A percentile compares a stretch with the other conserved stretches of the same genome.
These are phyloP conservation scores for Isoetes engelmannii DNA, from an alignment of 83 land plant genomes.

Conservation along the genomic window DNA sequence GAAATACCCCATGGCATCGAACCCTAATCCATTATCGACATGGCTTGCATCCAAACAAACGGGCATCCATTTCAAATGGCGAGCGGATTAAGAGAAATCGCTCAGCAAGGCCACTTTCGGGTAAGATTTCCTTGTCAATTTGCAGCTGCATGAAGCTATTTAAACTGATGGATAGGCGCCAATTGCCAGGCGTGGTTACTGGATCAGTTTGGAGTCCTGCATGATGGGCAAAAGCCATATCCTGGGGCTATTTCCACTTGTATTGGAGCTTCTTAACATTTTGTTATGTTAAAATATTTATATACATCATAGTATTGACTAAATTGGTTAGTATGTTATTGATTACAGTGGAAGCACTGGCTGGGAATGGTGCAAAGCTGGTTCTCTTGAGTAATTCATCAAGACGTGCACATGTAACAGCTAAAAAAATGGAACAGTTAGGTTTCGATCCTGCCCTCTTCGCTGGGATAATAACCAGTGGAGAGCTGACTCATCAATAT, in stretches of 20 bases:
- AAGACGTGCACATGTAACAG: conserved; percentile 53
- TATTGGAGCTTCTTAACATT: conserved; percentile 22
- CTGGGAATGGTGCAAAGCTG: conserved; percentile 53
- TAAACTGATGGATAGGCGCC: too few relatives aligned
- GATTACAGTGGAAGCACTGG: conserved; percentile 61
- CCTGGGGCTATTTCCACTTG: conserved; percentile 70
- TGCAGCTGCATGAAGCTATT: too few relatives aligned
- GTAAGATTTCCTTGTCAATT: too few relatives aligned
- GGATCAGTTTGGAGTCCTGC: conserved; percentile 92
- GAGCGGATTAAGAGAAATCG: too few relatives aligned
- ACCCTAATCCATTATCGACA: too few relatives aligned
- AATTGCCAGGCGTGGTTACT: conserved; percentile 88
- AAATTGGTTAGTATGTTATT: too few relatives aligned
- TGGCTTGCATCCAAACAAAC: too few relatives aligned
- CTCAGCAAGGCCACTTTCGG: too few relatives aligned
- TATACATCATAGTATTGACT: too few relatives aligned
- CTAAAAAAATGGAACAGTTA: conserved; percentile 53
- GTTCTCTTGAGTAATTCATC: conserved; percentile 81
- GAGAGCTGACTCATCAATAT: conserved; percentile 69
- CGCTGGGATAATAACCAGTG: conserved; percentile 72
- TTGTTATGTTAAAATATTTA: too few relatives aligned
- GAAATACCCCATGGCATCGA: too few relatives aligned
- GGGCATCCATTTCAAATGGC: too few relatives aligned
- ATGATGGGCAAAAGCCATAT: conserved; percentile 81
- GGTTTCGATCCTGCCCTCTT: conserved; percentile 77